phyloP scores from a whole-genome alignment of 805 yeast genomes.

The Candida quercuum region DNA sequence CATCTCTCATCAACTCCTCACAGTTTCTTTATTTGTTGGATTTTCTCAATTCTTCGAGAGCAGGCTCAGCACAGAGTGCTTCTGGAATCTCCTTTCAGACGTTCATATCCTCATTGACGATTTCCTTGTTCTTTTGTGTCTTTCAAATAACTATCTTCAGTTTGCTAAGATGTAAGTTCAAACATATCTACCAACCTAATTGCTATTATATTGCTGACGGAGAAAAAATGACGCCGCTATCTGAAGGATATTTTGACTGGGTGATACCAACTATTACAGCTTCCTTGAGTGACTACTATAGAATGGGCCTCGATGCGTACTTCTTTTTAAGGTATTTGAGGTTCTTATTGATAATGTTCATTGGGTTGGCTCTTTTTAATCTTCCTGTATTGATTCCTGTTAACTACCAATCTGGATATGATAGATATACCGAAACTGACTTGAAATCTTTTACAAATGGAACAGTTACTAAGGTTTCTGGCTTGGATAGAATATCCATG shows the following conservation, averaged over 20 bases:
- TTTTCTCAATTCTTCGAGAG: conserved; percentile 47
- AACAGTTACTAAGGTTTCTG: conserved; percentile 26
- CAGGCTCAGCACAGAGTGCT: conserved; percentile 52
- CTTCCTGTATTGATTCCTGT: conserved; percentile 61
- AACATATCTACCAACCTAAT: conserved; percentile 51
- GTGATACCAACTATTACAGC: conserved; percentile 35
- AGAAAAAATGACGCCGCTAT: conserved; percentile 33
- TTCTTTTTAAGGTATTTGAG: conserved; percentile 60
- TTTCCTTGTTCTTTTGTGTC: conserved; percentile 48
- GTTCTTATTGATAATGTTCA: conserved; percentile 45
- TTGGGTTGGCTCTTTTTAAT: conserved; percentile 46
- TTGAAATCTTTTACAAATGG: conserved; percentile 19
- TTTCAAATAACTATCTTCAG: conserved; percentile 44
- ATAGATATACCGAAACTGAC: conserved; percentile 15
- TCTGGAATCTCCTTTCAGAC: conserved; percentile 54
- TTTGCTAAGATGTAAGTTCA: conserved; percentile 29
- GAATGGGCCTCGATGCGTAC: conserved; percentile 69
- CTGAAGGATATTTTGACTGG: conserved; percentile 53
- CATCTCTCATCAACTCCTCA: conserved; percentile 14
- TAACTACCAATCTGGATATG: conserved; percentile 36
- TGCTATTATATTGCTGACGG: conserved; percentile 34
- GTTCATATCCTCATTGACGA: conserved; percentile 48
- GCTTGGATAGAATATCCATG: conserved; percentile 66
- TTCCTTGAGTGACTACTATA: conserved; percentile 38
- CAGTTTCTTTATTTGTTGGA: conserved; percentile 22